Percentiles rank a stretch among this genome's conserved stretches.
Evolutionary conservation across 2,329 filamentous ascomycete genomes (phyloP).

Genomic region (Boeremia lycopersici): DNA sequence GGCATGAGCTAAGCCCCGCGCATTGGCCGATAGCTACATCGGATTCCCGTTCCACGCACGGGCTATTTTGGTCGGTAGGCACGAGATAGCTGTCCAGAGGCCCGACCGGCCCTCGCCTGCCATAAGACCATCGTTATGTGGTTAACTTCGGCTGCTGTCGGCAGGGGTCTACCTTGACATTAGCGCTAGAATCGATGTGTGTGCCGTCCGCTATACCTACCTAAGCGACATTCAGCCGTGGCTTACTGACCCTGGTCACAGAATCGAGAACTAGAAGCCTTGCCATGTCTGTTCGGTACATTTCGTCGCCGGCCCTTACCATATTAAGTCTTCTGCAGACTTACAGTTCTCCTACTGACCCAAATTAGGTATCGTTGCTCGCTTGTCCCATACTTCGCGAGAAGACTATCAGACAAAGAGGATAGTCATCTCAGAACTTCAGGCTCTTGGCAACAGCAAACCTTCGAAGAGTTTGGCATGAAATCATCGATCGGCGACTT

Average conservation of each 20-base stretch:
- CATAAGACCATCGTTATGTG: neutral
- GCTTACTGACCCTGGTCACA: neutral
- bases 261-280: neutral
- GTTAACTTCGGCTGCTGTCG: neutral
- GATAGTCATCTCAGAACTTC: neutral
- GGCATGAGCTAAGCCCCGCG: constrained; percentile 2
- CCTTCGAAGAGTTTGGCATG: neutral
- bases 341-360: neutral
- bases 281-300: neutral
- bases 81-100: constrained; percentile 8
- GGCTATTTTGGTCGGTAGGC: constrained; percentile 2
- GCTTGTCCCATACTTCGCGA: constrained; percentile 1
- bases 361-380: neutral
- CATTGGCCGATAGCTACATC: neutral
- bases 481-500: neutral
- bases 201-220: constrained; percentile 2
- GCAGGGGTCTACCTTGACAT: neutral
- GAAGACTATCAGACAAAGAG: neutral
- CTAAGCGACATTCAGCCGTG: neutral
- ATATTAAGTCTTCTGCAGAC: neutral
- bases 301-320: neutral
- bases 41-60: neutral
- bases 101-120: constrained; percentile 15
- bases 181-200: neutral
- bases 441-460: neutral